phyloP scores from a whole-genome alignment of 2,329 filamentous ascomycete species.

The Penicillium sp. region DNA sequence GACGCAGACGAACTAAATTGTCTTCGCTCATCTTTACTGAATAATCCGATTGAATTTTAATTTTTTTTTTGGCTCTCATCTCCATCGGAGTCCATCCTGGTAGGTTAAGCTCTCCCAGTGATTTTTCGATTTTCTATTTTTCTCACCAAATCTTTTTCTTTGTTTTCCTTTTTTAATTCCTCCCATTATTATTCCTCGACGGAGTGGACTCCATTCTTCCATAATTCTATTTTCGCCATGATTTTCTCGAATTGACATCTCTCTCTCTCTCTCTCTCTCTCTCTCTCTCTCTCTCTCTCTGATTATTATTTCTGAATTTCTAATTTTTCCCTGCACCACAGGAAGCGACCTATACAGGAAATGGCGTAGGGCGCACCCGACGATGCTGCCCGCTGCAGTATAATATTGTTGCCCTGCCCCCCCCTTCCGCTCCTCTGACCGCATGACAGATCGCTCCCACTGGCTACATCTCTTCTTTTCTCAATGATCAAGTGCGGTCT shows the following conservation, averaged over 20 bases:
- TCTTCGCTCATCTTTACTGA: not conserved
- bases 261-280: not conserved
- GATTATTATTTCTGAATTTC: not conserved
- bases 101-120: not conserved
- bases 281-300: not conserved
- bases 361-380: conserved; percentile 9
- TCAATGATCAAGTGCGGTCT: conserved; percentile 7
- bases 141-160: not conserved
- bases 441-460: conserved; percentile 9
- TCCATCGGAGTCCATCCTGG: not conserved
- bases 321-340: conserved; percentile 7
- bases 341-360: not conserved
- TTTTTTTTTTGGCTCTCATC: not conserved
- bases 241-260: conserved; percentile 9
- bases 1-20: not conserved
- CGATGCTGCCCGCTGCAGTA: conserved; percentile 10
- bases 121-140: not conserved
- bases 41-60: not conserved
- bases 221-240: conserved; percentile 4
- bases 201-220: not conserved
- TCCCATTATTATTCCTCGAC: not conserved
- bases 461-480: conserved; percentile 4
- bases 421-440: conserved; percentile 6
- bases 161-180: not conserved
- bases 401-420: conserved; percentile 19